These are phyloP conservation scores for Pythium guiyangense DNA, from an alignment of 352 stramenopile genomes.

Conservation along the genomic window DNA sequence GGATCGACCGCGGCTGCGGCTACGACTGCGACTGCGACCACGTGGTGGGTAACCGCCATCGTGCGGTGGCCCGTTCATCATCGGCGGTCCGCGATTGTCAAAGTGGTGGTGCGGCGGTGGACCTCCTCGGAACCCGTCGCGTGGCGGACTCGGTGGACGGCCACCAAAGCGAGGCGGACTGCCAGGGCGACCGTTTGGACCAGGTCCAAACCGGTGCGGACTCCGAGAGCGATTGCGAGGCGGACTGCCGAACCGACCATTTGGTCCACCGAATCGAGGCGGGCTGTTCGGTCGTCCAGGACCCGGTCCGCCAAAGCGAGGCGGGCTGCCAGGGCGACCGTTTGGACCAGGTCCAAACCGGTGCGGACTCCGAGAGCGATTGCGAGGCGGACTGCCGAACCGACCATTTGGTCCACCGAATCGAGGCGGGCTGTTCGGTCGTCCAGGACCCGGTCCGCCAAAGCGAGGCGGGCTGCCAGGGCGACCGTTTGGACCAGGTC, in stretches of 20 bases:
- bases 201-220: constrained; percentile 1
- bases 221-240: constrained; percentile 3
- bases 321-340: constrained; percentile 9
- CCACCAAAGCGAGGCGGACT: constrained; percentile 11
- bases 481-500: not conserved
- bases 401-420: not conserved
- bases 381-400: not conserved
- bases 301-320: not conserved
- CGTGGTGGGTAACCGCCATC: constrained; percentile 17
- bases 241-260: not conserved
- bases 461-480: constrained; percentile 11
- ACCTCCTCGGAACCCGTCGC: constrained; percentile 20
- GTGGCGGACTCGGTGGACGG: constrained; percentile 1
- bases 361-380: constrained; percentile 1
- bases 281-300: not conserved
- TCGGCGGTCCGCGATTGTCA: constrained; percentile 26
- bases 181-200: constrained; percentile 1
- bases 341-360: constrained; percentile 1
- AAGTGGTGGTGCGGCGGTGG: constrained; percentile 15
- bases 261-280: not conserved
- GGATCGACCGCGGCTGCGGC: constrained; percentile 20
- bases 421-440: not conserved
- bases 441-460: not conserved
- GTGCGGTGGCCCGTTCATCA: constrained; percentile 18
- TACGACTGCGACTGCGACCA: constrained; percentile 20